Base-by-base conservation (phyloP, 208 protist genomes). In the Acanthamoeba triangularis region DNA sequence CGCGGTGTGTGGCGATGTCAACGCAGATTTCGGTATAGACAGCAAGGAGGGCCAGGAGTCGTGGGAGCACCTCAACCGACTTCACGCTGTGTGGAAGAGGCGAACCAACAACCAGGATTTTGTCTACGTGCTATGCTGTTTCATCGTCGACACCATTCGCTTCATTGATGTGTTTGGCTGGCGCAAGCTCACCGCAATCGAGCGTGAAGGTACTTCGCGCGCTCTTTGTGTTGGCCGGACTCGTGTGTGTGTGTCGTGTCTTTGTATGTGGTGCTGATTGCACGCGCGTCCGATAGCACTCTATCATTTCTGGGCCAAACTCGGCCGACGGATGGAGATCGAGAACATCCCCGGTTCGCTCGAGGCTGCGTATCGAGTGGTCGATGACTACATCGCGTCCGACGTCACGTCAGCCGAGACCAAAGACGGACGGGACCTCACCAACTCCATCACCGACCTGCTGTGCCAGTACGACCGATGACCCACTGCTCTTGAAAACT, bases 81-180 rank as follows among this genome's bases (percentile, higher is more conserved):
- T 78, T 8, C 69, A 78, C 20, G 69, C 23, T 11, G 14, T 78
- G 69, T 78, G 69, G 69, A 78, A 78, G 37, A 35, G 47, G 6
- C 69, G 69, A 16, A 78, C 20, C 11, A 35, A 8, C n/a, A 78
- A 78, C 13, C 14, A 41, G 30, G 69, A 78, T 11, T 78, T 78
- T 44, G 69, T 78, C 69, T 78, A 78, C 69, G 69, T 78, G 37
- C 69, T 78, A 1, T 78, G 69, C 69, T 78, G 69, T 20, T 78
- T 78, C 69, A 41, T 78, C 37, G 69, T 78, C 1, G 69, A 78
- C 69, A 78, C 69, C n/a, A 78, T 78, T 11, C 69, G 69, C 20
- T 78, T 78, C 69, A 47, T 78, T 11, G 30, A 78, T 20, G 69
- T 78, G 5, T 78, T 78, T 25, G 69, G 69, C n/a, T 78, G 69